A percentile compares a stretch with the other conserved stretches of the same genome.
Conservation (phyloP, 1,284 basidiomycete genomes). For the Tilletia horrida region DNA sequence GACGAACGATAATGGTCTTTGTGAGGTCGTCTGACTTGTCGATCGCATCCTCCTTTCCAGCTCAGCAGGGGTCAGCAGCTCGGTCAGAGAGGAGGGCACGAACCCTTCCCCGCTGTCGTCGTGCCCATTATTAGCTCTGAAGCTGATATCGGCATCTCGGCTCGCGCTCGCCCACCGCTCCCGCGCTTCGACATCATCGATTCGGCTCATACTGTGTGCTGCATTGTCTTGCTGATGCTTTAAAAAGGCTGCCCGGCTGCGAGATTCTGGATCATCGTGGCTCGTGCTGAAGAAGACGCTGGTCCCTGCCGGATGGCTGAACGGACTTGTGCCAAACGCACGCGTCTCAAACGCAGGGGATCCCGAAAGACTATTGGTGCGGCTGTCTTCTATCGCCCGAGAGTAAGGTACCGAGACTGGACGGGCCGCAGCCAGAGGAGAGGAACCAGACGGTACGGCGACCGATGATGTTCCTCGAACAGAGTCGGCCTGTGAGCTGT, state of each 20-base stretch:
- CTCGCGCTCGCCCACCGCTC: neutral
- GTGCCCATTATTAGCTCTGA: constrained; percentile 26
- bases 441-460: constrained; percentile 7
- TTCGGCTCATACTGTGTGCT: constrained; percentile 31
- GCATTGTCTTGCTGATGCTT: constrained; percentile 20
- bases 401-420: constrained; percentile 57
- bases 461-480: constrained; percentile 12
- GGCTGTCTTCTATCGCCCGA: neutral
- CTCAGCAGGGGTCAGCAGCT: constrained; percentile 52
- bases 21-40: constrained; percentile 21
- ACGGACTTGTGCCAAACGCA: constrained; percentile 51
- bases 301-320: constrained; percentile 49
- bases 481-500: no score
- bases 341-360: constrained; percentile 23
- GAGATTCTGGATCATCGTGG: constrained; percentile 28
- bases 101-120: constrained; percentile 59
- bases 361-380: constrained; percentile 59
- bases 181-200: constrained; percentile 25
- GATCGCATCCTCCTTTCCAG: constrained; percentile 43
- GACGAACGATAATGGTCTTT: constrained; percentile 28
- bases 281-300: constrained; percentile 47
- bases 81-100: constrained; percentile 50
- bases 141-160: constrained; percentile 30
- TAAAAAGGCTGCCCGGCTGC: constrained; percentile 36
- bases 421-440: neutral